A percentile compares a stretch with the other conserved stretches of the same genome.
Evolutionary conservation across 495 filamentous ascomycete genomes (phyloP).

Genomic region (Hyaloscypha hepaticicola): DNA sequence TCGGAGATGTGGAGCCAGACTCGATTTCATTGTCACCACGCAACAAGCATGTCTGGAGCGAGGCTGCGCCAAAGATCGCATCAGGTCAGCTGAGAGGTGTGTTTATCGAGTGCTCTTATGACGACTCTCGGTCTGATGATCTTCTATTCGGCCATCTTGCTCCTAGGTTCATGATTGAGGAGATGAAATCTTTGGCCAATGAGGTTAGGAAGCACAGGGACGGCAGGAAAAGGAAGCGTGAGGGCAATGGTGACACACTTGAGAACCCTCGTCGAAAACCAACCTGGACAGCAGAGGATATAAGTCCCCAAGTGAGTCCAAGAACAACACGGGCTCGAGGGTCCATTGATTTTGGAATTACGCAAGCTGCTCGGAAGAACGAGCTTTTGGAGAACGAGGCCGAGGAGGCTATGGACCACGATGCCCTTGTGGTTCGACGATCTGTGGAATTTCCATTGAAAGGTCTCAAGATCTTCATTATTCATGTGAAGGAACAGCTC

Average conservation of each 20-base stretch:
- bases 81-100: constrained; percentile 68
- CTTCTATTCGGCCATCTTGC: constrained; percentile 85
- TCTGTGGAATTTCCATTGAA: constrained; percentile 32
- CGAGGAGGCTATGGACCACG: neutral
- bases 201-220: constrained; percentile 53
- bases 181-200: constrained; percentile 68
- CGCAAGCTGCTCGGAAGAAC: neutral
- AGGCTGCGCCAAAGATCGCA: constrained; percentile 80
- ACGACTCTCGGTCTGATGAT: constrained; percentile 69
- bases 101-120: constrained; percentile 95
- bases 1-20: constrained; percentile 95
- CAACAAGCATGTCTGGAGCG: constrained; percentile 75
- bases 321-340: neutral
- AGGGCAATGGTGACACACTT: constrained; percentile 26
- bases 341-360: constrained; percentile 5
- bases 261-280: neutral
- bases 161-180: constrained; percentile 74
- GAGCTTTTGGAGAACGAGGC: neutral
- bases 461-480: constrained; percentile 67
- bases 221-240: constrained; percentile 31
- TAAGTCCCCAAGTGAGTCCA: constrained; percentile 4
- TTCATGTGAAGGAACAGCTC: constrained; percentile 78
- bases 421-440: neutral
- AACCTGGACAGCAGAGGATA: neutral
- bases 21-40: constrained; percentile 76